Evolutionary conservation across 2,329 filamentous ascomycete species (phyloP).

Genomic region (Neonectria sp.): DNA sequence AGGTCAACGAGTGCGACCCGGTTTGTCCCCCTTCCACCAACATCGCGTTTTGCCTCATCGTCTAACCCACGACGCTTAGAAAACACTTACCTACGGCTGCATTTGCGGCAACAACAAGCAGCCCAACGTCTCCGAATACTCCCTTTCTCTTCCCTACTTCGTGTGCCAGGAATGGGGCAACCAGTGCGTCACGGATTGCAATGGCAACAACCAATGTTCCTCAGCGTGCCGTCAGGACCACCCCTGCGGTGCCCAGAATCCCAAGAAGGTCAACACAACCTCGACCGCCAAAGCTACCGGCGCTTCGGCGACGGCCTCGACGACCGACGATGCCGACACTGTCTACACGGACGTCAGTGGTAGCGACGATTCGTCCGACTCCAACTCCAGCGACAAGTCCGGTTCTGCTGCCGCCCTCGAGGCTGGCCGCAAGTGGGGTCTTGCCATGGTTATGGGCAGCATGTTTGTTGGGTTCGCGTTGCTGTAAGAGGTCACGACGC

Average conservation of each 20-base stretch:
- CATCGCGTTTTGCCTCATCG: neutral
- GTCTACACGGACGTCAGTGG: conserved; percentile 51
- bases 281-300: conserved; percentile 55
- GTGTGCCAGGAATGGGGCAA: conserved; percentile 80
- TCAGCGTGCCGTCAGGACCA: conserved; percentile 74
- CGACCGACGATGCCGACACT: conserved; percentile 51
- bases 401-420: conserved; percentile 51
- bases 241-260: conserved; percentile 80
- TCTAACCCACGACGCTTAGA: conserved; percentile 53
- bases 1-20: conserved; percentile 77
- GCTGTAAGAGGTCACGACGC: conserved; percentile 46
- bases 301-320: conserved; percentile 53
- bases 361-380: conserved; percentile 26
- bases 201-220: conserved; percentile 70
- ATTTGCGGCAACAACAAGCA: conserved; percentile 76
- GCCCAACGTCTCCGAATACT: conserved; percentile 84
- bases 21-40: conserved; percentile 59
- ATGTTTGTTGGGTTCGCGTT: conserved; percentile 60
- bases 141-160: conserved; percentile 84
- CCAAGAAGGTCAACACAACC: conserved; percentile 71
- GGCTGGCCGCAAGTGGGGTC: conserved; percentile 55
- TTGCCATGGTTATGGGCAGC: conserved; percentile 55
- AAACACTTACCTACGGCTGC: conserved; percentile 77
- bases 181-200: conserved; percentile 76
- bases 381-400: conserved; percentile 39